phyloP scores from a whole-genome alignment of 2,329 filamentous ascomycete species.

The Calonectria henricotiae region DNA sequence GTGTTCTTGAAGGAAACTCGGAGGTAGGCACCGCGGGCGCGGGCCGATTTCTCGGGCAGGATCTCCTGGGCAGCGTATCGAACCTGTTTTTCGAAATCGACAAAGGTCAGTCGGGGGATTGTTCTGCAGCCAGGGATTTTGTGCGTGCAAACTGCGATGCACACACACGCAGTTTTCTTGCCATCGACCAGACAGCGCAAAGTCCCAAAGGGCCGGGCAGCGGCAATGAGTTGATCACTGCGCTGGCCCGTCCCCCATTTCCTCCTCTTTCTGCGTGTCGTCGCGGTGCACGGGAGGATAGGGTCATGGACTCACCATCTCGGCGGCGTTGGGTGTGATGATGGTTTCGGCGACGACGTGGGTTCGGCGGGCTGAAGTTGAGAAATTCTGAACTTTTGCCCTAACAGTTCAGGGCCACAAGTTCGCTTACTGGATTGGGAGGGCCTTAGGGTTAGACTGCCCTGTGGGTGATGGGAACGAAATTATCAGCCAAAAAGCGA shows the following conservation, averaged over 20 bases:
- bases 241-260: conserved; percentile 10
- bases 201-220: background rate
- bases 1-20: conserved; percentile 99
- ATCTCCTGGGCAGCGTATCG: conserved; percentile 96
- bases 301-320: conserved; percentile 69
- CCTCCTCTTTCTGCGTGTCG: conserved; percentile 46
- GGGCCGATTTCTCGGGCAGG: conserved; percentile 91
- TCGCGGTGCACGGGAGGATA: conserved; percentile 46
- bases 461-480: conserved; percentile 51
- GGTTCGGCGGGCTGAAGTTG: conserved; percentile 65
- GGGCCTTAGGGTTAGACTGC: conserved; percentile 62
- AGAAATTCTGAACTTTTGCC: conserved; percentile 67
- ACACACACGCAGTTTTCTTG: conserved; percentile 15
- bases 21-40: conserved; percentile 98
- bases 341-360: conserved; percentile 69
- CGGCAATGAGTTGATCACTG: conserved; percentile 26
- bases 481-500: conserved; percentile 30
- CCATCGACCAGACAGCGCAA: background rate
- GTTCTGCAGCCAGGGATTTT: conserved; percentile 15
- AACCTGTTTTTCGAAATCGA: conserved; percentile 72
- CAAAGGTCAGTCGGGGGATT: conserved; percentile 49
- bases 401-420: conserved; percentile 59
- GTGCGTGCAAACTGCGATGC: conserved; percentile 13
- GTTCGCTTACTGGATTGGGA: conserved; percentile 64
- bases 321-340: conserved; percentile 69